Evolutionary conservation across 1,139 yeast species (phyloP).

Genomic region (Sugiyamaella pinicola): DNA sequence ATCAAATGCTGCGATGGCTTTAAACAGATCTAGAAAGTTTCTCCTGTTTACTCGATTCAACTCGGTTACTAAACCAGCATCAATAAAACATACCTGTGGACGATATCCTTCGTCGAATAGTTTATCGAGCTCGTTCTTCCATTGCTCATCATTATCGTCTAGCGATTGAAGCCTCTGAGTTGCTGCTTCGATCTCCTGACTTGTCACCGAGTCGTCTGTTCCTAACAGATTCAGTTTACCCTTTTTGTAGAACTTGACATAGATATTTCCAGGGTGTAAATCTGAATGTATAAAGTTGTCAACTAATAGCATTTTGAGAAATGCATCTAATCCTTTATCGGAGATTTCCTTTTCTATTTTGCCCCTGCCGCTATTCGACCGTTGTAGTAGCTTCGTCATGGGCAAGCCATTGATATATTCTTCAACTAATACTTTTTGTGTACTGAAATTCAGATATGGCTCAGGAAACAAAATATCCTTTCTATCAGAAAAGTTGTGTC

Average conservation of each 20-base stretch:
- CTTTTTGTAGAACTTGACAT: constrained; percentile 63
- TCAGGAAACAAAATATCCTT: constrained; percentile 76
- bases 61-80: constrained; percentile 92
- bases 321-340: constrained; percentile 86
- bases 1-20: constrained; percentile 86
- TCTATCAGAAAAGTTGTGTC: constrained; percentile 59
- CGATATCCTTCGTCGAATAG: constrained; percentile 66
- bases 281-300: constrained; percentile 97
- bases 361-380: constrained; percentile 37
- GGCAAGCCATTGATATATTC: constrained; percentile 84
- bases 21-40: constrained; percentile 86
- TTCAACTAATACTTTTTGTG: constrained; percentile 78
- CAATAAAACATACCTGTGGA: constrained; percentile 89
- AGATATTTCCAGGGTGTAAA: constrained; percentile 93
- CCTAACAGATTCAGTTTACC: constrained; percentile 25
- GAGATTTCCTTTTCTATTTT: constrained; percentile 72
- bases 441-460: constrained; percentile 67
- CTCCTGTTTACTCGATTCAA: constrained; percentile 72
- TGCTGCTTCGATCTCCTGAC: constrained; percentile 32
- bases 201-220: constrained; percentile 29
- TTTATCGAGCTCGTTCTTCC: constrained; percentile 54
- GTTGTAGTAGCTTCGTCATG: constrained; percentile 63
- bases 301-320: constrained; percentile 84
- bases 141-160: constrained; percentile 47
- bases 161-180: constrained; percentile 42